A percentile compares a stretch with the other conserved stretches of the same genome.
These are phyloP conservation scores for Thecaphora frezii DNA, from an alignment of 1,284 basidiomycete species.

Conservation along the genomic window DNA sequence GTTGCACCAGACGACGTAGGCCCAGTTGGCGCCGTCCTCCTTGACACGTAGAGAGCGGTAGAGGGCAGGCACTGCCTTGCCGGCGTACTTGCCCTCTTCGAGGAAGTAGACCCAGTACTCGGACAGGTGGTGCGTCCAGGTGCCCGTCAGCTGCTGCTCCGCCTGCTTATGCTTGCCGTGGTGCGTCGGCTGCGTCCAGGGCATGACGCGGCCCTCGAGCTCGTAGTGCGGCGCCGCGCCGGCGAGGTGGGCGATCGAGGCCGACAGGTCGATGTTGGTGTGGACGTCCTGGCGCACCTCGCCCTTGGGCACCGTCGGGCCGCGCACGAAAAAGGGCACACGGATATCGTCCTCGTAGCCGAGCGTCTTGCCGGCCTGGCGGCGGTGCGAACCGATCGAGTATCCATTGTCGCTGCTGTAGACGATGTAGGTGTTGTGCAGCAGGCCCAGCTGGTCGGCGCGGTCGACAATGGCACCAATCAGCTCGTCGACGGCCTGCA, in stretches of 20 bases:
- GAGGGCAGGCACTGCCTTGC: not conserved
- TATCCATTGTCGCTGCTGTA: constrained; percentile 6
- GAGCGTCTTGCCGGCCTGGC: constrained; percentile 6
- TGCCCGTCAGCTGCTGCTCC: not conserved
- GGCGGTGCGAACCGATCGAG: constrained; percentile 3
- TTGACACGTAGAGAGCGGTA: constrained; percentile 6
- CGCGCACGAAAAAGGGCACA: constrained; percentile 4
- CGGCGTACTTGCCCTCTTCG: constrained; percentile 4
- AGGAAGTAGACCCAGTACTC: constrained; percentile 6
- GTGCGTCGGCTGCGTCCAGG: not conserved
- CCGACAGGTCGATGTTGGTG: constrained; percentile 9
- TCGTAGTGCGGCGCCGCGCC: constrained; percentile 5
- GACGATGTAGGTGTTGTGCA: constrained; percentile 7
- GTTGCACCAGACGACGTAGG: constrained; percentile 5
- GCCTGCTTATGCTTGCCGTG: too few relatives aligned
- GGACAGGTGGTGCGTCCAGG: constrained; percentile 7
- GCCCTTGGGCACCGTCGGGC: not conserved
- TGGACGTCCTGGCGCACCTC: not conserved
- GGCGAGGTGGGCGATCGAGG: constrained; percentile 1
- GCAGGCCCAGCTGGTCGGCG: constrained; percentile 7
- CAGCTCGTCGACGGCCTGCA: constrained; percentile 9
- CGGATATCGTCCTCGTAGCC: constrained; percentile 8
- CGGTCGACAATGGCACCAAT: constrained; percentile 5
- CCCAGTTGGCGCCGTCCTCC: not conserved
- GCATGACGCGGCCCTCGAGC: constrained; percentile 5